Conservation (phyloP, 2,329 filamentous ascomycete species). For the Aphanocladium album region DNA sequence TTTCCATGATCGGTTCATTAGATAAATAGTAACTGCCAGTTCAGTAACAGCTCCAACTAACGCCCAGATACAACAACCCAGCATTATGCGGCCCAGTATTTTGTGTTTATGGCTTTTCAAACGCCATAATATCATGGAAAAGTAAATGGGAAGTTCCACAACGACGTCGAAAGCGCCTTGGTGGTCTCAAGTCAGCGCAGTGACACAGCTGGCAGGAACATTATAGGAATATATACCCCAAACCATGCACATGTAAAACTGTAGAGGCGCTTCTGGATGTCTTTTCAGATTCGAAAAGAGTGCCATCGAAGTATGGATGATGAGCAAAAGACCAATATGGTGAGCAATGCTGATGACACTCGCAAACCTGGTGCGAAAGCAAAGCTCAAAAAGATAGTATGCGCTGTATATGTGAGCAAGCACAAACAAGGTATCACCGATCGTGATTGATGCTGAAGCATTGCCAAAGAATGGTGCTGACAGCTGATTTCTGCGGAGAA, state of each 20-base stretch:
- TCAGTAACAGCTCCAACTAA: background rate
- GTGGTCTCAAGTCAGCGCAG: background rate
- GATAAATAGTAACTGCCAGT: background rate
- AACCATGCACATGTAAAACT: background rate
- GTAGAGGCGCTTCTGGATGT: background rate
- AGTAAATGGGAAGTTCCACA: slow-evolving; percentile 19
- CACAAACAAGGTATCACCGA: background rate
- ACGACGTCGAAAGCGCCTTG: background rate
- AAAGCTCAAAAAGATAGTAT: background rate
- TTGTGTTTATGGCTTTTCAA: background rate
- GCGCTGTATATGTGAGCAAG: background rate
- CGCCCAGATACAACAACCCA: background rate
- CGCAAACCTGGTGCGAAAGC: background rate
- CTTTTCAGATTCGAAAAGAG: background rate
- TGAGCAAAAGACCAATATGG: background rate
- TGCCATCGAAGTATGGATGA: background rate
- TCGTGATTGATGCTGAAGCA: background rate
- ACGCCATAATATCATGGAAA: background rate
- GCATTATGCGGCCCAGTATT: background rate
- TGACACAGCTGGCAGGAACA: background rate
- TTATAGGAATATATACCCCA: background rate
- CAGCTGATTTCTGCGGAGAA: background rate
- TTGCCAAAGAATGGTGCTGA: background rate
- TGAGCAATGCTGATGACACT: background rate
- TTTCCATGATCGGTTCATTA: background rate